These are phyloP conservation scores for Conringia planisiliqua DNA, from an alignment of 345 rosid species.

Conservation along the genomic window DNA sequence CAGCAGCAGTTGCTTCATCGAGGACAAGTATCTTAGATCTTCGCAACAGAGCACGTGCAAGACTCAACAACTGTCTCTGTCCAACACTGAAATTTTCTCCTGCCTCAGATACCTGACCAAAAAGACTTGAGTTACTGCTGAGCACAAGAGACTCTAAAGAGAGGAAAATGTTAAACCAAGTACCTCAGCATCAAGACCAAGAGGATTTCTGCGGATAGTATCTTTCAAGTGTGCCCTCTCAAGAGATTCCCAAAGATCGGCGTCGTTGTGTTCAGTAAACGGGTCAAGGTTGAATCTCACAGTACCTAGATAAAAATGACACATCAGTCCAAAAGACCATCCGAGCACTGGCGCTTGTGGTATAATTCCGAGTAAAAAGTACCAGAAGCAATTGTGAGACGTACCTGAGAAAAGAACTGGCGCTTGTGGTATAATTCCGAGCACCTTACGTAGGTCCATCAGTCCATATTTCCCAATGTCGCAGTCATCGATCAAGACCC, in stretches of 20 bases:
- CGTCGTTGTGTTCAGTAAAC: slow-evolving; percentile 93
- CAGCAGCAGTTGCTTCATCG: slow-evolving; percentile 99
- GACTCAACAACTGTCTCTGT: slow-evolving; percentile 94
- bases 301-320: slow-evolving; percentile 48
- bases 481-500: slow-evolving; percentile 79
- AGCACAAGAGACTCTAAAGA: not conserved
- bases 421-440: slow-evolving; percentile 97
- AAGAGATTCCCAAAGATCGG: slow-evolving; percentile 96
- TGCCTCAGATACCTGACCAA: slow-evolving; percentile 76
- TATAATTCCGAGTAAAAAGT: not conserved
- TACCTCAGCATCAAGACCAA: slow-evolving; percentile 94
- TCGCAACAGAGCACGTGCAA: slow-evolving; percentile 92
- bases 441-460: slow-evolving; percentile 89
- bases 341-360: too few species aligned
- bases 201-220: slow-evolving; percentile 73
- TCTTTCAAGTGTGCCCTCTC: slow-evolving; percentile 98
- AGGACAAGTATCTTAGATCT: slow-evolving; percentile 97
- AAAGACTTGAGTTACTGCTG: slow-evolving; percentile 1
- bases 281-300: slow-evolving; percentile 99
- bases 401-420: slow-evolving; percentile 99
- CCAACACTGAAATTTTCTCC: slow-evolving; percentile 99
- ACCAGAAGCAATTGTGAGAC: not conserved
- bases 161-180: slow-evolving; percentile 1
- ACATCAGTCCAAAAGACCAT: not conserved
- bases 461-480: slow-evolving; percentile 78